Evolutionary conservation across 2,329 filamentous ascomycete species (phyloP).

Genomic region (Aspergillus fischeri): DNA sequence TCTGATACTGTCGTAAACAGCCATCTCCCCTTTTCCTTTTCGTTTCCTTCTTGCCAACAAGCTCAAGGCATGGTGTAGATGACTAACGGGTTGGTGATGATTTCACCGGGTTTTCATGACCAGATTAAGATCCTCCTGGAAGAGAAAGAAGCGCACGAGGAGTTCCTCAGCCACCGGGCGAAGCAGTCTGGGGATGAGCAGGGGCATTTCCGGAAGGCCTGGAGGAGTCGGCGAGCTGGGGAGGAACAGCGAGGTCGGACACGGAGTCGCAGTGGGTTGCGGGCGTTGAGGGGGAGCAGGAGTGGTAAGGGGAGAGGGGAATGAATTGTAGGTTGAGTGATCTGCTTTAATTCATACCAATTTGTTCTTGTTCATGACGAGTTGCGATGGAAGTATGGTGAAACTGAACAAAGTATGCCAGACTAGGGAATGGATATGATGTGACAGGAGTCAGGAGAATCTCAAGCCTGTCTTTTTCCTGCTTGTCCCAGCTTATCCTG

Average conservation of each 20-base stretch:
- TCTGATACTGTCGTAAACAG: background rate
- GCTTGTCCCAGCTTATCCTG: no score
- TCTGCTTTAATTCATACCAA: background rate
- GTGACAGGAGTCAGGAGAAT: no score
- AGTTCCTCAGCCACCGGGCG: constrained; percentile 27
- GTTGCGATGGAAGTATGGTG: background rate
- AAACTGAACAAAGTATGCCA: background rate
- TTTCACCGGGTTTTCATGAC: background rate
- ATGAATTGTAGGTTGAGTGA: background rate
- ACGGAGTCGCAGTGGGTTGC: constrained; percentile 5
- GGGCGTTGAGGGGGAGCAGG: constrained; percentile 5
- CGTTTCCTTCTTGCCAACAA: background rate
- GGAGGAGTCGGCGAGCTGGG: constrained; percentile 23
- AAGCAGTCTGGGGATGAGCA: constrained; percentile 32
- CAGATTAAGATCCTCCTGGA: constrained; percentile 29
- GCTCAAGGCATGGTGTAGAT: background rate
- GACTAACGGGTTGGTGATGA: background rate
- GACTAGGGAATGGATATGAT: background rate
- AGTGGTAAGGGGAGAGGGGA: background rate
- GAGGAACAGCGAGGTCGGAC: constrained; percentile 6
- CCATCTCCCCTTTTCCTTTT: background rate
- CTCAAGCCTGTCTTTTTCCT: no score
- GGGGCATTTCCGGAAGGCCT: constrained; percentile 31
- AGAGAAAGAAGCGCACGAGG: constrained; percentile 31
- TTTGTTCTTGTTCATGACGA: background rate